Conservation (phyloP, 2,329 filamentous ascomycete genomes). For the Aurifilum marmelostoma region DNA sequence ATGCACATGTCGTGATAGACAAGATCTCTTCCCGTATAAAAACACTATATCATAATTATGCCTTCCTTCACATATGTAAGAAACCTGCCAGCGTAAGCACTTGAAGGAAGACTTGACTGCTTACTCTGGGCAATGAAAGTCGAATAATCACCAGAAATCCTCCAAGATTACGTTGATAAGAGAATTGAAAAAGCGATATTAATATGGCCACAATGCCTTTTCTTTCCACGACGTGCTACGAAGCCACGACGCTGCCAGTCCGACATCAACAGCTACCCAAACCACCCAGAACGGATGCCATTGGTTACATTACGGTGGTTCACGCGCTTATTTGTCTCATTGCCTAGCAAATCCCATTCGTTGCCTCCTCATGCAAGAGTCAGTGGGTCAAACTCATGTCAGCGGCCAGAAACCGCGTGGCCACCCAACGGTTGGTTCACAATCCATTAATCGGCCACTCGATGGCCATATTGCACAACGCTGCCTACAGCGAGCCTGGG, state of each 20-base stretch:
- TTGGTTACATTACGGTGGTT: neutral
- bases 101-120: neutral
- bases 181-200: neutral
- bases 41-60: neutral
- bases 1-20: neutral
- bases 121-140: neutral
- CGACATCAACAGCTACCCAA: too few species aligned
- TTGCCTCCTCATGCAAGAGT: neutral
- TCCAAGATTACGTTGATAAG: neutral
- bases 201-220: too few species aligned
- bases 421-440: neutral
- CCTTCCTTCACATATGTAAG: too few species aligned
- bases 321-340: neutral
- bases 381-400: slow-evolving; percentile 3
- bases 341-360: neutral
- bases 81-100: neutral
- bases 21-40: neutral
- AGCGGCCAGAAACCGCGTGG: slow-evolving; percentile 11
- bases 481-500: neutral
- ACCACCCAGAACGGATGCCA: neutral
- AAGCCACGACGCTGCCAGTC: too few species aligned
- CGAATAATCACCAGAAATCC: neutral
- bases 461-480: neutral
- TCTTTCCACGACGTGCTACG: too few species aligned
- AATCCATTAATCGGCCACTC: neutral